A percentile compares a stretch with the other conserved stretches of the same genome.
Evolutionary conservation across 139 green algal species (phyloP).

Genomic region (Chlamydomonas sphaeroides): DNA sequence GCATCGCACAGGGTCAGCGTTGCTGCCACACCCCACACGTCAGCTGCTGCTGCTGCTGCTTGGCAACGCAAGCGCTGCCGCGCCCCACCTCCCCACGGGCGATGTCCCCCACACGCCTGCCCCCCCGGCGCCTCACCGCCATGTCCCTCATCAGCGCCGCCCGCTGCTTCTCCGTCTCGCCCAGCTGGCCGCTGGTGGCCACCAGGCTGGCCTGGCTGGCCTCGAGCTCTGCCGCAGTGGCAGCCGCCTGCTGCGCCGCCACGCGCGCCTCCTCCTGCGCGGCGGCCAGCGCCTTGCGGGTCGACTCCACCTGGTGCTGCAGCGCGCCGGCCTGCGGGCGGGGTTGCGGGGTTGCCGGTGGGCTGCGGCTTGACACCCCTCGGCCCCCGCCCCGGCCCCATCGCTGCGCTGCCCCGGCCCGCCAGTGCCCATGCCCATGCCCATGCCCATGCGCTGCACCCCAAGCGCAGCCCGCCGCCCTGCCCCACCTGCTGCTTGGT

Average conservation of each 20-base stretch:
- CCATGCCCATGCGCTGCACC: too few species aligned
- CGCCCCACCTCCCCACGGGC: background rate
- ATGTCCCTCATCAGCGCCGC: slow-evolving; percentile 25
- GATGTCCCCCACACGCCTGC: background rate
- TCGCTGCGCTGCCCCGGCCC: too few species aligned
- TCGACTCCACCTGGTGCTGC: background rate
- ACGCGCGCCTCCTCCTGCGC: background rate
- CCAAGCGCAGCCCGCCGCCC: too few species aligned
- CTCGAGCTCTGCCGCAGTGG: background rate
- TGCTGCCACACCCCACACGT: too few species aligned
- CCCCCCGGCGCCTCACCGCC: slow-evolving; percentile 1
- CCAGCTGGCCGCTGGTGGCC: slow-evolving; percentile 20
- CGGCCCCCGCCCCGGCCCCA: too few species aligned
- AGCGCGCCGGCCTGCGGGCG: slow-evolving; percentile 1
- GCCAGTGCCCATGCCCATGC: background rate
- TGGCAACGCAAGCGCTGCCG: too few species aligned
- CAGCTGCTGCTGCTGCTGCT: too few species aligned
- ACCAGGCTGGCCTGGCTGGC: background rate
- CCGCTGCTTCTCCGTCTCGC: slow-evolving; percentile 22
- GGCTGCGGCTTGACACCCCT: too few species aligned
- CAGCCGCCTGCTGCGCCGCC: background rate
- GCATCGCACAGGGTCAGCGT: too few species aligned
- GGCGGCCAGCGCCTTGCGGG: background rate
- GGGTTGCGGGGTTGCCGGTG: too few species aligned
- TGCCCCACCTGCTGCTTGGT: background rate